Evolutionary conservation across 371 early-diverging fungal genomes (phyloP), one percentile per base, ranked within the genome.

Genomic region (Funneliformis caledonium): DNA sequence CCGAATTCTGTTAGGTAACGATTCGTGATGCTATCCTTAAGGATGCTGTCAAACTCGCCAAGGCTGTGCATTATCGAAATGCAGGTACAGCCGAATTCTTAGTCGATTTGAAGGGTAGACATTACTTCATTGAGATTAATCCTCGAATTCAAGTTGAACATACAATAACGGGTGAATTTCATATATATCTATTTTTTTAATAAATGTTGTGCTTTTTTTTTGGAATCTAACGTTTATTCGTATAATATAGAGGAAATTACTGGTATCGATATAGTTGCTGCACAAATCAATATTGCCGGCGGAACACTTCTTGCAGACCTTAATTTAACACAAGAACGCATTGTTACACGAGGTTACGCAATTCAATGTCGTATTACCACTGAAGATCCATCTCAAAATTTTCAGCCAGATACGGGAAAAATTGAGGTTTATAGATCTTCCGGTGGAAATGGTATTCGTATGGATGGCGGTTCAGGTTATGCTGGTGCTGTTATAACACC

Each of bases 81-180:
- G 97, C 98, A 19, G 98, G 99, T 80, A 97, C 99, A 0, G 99
- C 97, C 60, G 99, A 99, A 85, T 99, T 98, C 89, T 89, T 99
- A 82, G 96, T 96, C 10, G 97, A 97, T 84, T 82, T 86, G 75
- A 90, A 96, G 83, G 92, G 93, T 83, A 90, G 92, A 56, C 93
- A 96, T 85, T 98, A 97, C 89, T 98, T 98, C 82, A 96, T 98
- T 81, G 98, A 98, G 88, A 96, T 97, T 85, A 97, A 98, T 86
- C 96, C 98, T 64, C 93, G 96, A 87, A 93, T 96, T 76, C 96
- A 96, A 86, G 97, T 95, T 67, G 97, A 96, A 83, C 96, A 96
- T 83, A 94, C 96, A 19, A 94, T 96, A 70, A 96, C 96, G 52
- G 86, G 86, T 85, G 82, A 50, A 80, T 7, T 37, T 9, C 19